Evolutionary conservation across 1,284 basidiomycete genomes (phyloP), one percentile per base, ranked within the genome.

Genomic region (Puccinia hordei): DNA sequence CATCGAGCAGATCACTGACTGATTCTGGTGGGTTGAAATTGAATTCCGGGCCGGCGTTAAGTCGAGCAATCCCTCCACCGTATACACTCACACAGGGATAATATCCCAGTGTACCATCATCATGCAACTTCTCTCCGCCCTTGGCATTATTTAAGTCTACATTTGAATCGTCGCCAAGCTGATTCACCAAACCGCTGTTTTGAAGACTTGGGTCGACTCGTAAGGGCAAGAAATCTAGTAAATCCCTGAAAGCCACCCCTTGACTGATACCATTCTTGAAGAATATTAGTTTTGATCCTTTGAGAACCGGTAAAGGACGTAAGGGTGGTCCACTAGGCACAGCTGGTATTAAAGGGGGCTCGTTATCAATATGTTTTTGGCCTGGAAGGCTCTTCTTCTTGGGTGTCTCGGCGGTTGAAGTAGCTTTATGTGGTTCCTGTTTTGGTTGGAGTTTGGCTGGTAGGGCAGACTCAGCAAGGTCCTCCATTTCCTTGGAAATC

Each of bases 101-200:
- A 86, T 99, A 99, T 0, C 97, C 97, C 8, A 98, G 87, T 24
- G 91, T 92, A 13, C 97, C 97, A 85, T 99, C 97, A 86, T 99
- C 95, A 85, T 93, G 92, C 0, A 90, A 89, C 83, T 95, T 94
- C 85, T 93, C 84, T 15, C 86, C 83, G 51, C 46, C 80, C 77
- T 46, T 80, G 66, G 33, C 73, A 82, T 30, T 82, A 19, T 72
- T 90, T 66, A 72, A 27, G 44, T 72, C 44, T 63, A 24, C 44
- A 80, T 49, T 71, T 6, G 27, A 27, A 33, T 55, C 69, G 12
- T 72, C 49, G 27, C 30, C 49, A 17, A 22, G 30, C 17, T 33
- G 46, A 17, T 72, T n/a, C 4, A 78, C 81, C 66, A 74, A 81
- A 30, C 59, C 81, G 19, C 46, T 55, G n/a, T 83, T 82, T 33